These are phyloP conservation scores for Gomphus bonarii DNA, from an alignment of 1,284 basidiomycete species.

Conservation along the genomic window DNA sequence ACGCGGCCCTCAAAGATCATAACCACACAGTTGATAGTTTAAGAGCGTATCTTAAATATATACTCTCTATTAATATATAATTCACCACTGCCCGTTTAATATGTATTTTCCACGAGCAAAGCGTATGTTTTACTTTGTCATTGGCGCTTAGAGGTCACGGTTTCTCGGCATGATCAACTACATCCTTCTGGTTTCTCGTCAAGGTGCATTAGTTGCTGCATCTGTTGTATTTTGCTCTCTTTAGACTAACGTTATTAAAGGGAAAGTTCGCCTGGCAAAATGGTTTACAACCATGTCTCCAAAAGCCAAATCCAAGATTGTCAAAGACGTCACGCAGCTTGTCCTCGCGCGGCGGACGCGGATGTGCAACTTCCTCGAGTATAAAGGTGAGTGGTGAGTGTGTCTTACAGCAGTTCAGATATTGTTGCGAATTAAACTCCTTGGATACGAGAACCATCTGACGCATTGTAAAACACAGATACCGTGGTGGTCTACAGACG, in stretches of 20 bases:
- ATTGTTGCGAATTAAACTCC: neutral
- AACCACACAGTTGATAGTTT: no score
- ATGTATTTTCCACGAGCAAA: no score
- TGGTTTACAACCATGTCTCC: conserved; percentile 97
- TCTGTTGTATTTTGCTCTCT: neutral
- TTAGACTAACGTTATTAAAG: conserved; percentile 29
- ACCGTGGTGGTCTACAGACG: conserved; percentile 95
- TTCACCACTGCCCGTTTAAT: no score
- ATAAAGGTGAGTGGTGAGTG: conserved; percentile 88
- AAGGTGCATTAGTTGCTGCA: conserved; percentile 42
- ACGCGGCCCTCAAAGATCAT: no score
- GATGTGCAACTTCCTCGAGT: conserved; percentile 99
- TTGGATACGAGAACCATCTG: neutral
- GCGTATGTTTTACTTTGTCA: no score
- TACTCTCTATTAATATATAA: no score
- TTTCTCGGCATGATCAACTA: conserved; percentile 64
- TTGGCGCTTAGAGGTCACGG: neutral
- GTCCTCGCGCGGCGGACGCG: conserved; percentile 91
- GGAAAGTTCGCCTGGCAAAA: conserved; percentile 96
- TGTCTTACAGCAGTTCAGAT: neutral
- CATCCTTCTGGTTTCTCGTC: conserved; percentile 86
- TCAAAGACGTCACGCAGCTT: conserved; percentile 98
- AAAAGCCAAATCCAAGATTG: conserved; percentile 94
- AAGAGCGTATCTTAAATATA: no score
- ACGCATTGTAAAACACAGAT: conserved; percentile 37